Conservation (phyloP, 306 rosid genomes). For the Senna siamea region DNA sequence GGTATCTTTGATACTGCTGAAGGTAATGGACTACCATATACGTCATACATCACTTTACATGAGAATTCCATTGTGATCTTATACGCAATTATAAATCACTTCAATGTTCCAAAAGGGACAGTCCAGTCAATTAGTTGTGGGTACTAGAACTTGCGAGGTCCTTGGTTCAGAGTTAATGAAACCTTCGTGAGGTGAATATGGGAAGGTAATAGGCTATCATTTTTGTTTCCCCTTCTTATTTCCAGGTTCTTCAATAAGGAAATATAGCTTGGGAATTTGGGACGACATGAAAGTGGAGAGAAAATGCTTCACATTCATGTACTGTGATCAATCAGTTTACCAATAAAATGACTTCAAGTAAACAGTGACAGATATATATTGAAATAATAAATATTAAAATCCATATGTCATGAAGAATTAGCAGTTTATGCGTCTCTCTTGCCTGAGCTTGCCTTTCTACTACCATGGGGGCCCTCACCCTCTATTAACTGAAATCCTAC, state of each 20-base stretch:
- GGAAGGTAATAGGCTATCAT: background rate
- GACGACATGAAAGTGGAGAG: slow-evolving; percentile 2
- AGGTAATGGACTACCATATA: background rate
- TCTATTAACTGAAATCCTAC: slow-evolving; percentile 19
- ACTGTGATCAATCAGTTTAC: slow-evolving; percentile 3
- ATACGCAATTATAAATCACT: background rate
- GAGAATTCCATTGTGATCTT: background rate
- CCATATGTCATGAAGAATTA: slow-evolving; percentile 11
- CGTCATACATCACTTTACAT: background rate
- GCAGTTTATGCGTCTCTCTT: slow-evolving; percentile 11
- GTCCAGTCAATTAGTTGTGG: background rate
- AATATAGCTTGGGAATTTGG: slow-evolving; percentile 23
- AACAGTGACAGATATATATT: background rate
- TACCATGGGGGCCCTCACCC: background rate
- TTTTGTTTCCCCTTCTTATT: background rate
- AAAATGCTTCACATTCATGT: background rate
- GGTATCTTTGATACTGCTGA: background rate
- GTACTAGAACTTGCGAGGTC: background rate
- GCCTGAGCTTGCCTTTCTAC: slow-evolving; percentile 22
- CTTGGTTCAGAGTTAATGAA: background rate
- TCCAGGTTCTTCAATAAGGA: background rate
- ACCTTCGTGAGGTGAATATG: background rate
- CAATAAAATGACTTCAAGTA: background rate
- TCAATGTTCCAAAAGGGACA: background rate
- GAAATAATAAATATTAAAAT: background rate